phyloP scores from a whole-genome alignment of 2,329 filamentous ascomycete species.

The Alternaria postmessia region DNA sequence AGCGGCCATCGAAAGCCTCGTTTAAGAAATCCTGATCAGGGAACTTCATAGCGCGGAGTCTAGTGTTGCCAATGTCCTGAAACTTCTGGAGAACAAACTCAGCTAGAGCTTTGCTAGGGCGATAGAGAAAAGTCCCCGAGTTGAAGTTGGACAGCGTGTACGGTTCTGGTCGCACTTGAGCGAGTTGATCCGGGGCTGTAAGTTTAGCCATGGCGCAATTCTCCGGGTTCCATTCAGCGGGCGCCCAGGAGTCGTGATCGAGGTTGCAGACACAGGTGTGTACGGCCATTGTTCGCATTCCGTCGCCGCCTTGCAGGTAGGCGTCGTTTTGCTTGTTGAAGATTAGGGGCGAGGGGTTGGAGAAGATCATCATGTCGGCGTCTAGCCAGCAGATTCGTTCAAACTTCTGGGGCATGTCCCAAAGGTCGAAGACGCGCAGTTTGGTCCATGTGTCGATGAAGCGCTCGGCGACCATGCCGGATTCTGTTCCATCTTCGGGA shows the following conservation, averaged over 20 bases:
- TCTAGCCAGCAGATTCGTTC: constrained; percentile 61
- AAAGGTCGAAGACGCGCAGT: constrained; percentile 61
- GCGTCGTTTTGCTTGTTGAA: constrained; percentile 54
- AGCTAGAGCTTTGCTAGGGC: constrained; percentile 52
- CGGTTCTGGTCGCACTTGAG: constrained; percentile 39
- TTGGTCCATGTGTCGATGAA: constrained; percentile 66
- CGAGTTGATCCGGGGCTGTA: constrained; percentile 42
- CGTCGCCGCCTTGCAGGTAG: constrained; percentile 28
- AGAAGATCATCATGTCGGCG: constrained; percentile 61
- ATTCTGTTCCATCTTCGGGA: constrained; percentile 33
- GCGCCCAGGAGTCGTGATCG: constrained; percentile 60
- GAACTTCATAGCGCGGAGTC: constrained; percentile 57
- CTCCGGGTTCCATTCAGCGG: constrained; percentile 55
- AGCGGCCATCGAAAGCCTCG: constrained; percentile 56
- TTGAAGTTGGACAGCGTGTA: constrained; percentile 60
- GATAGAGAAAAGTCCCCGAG: constrained; percentile 61
- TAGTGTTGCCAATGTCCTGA: constrained; percentile 44
- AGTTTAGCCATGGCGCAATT: constrained; percentile 61
- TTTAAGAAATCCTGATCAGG: constrained; percentile 64
- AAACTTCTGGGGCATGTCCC: constrained; percentile 23
- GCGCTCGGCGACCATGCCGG: constrained; percentile 58
- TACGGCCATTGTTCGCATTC: constrained; percentile 56
- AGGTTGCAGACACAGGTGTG: constrained; percentile 64
- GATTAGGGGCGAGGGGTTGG: constrained; percentile 47
- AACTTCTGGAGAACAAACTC: constrained; percentile 53